A percentile compares a stretch with the other conserved stretches of the same genome.
phyloP scores from a whole-genome alignment of 208 protist species.

The Angomonas ambiguus region DNA sequence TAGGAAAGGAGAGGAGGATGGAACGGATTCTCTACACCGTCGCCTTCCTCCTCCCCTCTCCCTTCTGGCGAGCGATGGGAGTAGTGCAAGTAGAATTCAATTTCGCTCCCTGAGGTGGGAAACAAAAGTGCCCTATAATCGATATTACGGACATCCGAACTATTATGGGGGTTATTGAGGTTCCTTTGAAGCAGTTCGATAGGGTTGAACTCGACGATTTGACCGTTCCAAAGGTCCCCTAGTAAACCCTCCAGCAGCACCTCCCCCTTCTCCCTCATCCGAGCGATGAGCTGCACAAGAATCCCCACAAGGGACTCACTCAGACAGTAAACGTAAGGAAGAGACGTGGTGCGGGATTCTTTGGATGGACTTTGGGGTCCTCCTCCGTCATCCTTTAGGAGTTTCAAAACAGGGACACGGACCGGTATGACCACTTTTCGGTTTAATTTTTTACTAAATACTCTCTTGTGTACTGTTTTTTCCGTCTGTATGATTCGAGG shows the following conservation, averaged over 20 bases:
- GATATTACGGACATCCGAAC: too few species aligned
- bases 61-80: background rate
- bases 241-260: constrained; percentile 36
- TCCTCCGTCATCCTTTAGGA: constrained; percentile 24
- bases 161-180: background rate
- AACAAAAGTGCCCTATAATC: background rate
- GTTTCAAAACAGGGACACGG: constrained; percentile 37
- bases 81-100: background rate
- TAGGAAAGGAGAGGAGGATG: too few species aligned
- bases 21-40: too few species aligned
- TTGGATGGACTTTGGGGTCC: background rate
- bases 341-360: background rate
- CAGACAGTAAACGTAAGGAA: constrained; percentile 9
- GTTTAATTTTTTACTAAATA: constrained; percentile 23
- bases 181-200: constrained; percentile 9
- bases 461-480: constrained; percentile 41
- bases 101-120: background rate
- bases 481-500: constrained; percentile 28
- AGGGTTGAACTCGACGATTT: constrained; percentile 29
- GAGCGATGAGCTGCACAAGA: constrained; percentile 33
- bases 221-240: constrained; percentile 40
- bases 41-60: background rate
- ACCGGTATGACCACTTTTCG: constrained; percentile 34
- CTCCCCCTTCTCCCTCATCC: constrained; percentile 39
- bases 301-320: constrained; percentile 28